These are phyloP conservation scores for Wickerhamomyces sp. DNA, from an alignment of 1,139 yeast genomes.

Conservation along the genomic window DNA sequence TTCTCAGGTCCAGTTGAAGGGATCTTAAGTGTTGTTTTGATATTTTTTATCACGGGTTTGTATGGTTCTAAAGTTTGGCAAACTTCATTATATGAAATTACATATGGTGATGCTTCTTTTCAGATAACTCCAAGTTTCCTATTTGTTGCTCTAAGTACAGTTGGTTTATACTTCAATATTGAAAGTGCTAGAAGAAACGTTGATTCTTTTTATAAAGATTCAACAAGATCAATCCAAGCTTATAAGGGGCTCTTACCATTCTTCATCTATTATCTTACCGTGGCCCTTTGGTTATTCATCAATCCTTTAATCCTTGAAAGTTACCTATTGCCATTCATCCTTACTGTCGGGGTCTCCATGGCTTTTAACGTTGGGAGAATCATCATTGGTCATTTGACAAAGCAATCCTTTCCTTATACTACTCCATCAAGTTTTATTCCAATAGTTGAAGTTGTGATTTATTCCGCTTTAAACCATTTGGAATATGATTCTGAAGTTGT, in stretches of 20 bases:
- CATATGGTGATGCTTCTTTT: conserved; percentile 11
- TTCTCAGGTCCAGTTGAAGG: conserved; percentile 97
- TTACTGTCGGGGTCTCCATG: conserved; percentile 67
- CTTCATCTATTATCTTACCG: conserved; percentile 53
- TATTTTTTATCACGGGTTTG: conserved; percentile 59
- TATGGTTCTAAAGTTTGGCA: conserved; percentile 72
- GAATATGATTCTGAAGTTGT: conserved; percentile 36
- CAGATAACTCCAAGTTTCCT: conserved; percentile 34
- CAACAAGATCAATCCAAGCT: conserved; percentile 39
- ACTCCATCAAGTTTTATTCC: conserved; percentile 75
- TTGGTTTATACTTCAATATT: conserved; percentile 66
- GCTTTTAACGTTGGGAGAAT: conserved; percentile 89
- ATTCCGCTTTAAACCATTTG: conserved; percentile 36
- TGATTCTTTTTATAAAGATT: conserved; percentile 39
- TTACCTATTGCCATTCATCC: conserved; percentile 52
- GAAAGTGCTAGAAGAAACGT: conserved; percentile 72
- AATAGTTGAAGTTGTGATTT: conserved; percentile 39
- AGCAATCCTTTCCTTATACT: conserved; percentile 66
- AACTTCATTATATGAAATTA: conserved; percentile 17
- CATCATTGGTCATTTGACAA: conserved; percentile 81
- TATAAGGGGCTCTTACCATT: conserved; percentile 68
- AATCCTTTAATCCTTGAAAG: conserved; percentile 42
- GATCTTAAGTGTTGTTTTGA: conserved; percentile 54
- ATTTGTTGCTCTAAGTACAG: conserved; percentile 45
- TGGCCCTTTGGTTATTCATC: conserved; percentile 41